A percentile compares a stretch with the other conserved stretches of the same genome.
These are phyloP conservation scores for Aspergillus ibericus DNA, from an alignment of 2,329 filamentous ascomycete species.

Conservation along the genomic window DNA sequence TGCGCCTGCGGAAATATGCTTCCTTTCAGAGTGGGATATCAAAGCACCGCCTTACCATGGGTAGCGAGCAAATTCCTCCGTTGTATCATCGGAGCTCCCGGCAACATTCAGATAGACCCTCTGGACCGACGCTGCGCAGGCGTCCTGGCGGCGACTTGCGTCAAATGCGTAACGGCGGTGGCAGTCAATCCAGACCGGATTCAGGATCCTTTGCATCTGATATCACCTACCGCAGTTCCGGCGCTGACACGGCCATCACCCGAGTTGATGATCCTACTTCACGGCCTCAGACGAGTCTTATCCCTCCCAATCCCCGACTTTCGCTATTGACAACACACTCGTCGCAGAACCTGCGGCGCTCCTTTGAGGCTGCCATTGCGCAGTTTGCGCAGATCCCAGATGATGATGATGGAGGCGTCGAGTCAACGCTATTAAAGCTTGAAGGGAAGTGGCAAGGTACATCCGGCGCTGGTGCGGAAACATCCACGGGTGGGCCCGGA, in stretches of 20 bases:
- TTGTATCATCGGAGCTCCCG: constrained; percentile 12
- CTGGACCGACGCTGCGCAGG: constrained; percentile 62
- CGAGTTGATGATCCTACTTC: constrained; percentile 17
- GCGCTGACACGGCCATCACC: constrained; percentile 22
- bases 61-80: constrained; percentile 25
- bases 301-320: constrained; percentile 37
- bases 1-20: constrained; percentile 45
- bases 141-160: constrained; percentile 74
- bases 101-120: constrained; percentile 18
- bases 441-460: constrained; percentile 69
- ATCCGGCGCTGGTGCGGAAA: constrained; percentile 4
- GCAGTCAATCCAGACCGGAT: constrained; percentile 51
- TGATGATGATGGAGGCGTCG: constrained; percentile 83
- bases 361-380: constrained; percentile 85
- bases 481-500: background rate
- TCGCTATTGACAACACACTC: constrained; percentile 53
- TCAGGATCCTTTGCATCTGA: constrained; percentile 40
- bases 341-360: constrained; percentile 60
- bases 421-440: constrained; percentile 87
- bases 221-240: constrained; percentile 35
- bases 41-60: constrained; percentile 28
- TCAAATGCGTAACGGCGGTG: constrained; percentile 65
- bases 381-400: constrained; percentile 86
- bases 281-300: constrained; percentile 28
- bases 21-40: constrained; percentile 47